Evolutionary conservation across 2,329 filamentous ascomycete species (phyloP).

Genomic region (Erysiphe pulchra): DNA sequence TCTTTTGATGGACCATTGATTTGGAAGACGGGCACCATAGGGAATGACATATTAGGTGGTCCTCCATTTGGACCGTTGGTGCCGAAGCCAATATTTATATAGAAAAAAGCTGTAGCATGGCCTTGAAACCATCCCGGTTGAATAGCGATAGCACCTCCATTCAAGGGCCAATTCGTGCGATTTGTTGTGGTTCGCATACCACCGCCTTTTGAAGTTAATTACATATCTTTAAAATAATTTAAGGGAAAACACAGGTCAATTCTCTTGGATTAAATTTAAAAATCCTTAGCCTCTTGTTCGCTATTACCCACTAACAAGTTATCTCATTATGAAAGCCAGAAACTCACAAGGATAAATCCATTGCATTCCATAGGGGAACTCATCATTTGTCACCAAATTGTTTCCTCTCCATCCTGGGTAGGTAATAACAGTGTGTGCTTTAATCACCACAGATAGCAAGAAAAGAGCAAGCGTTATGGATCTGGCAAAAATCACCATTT

Average conservation of each 20-base stretch:
- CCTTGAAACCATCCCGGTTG: constrained; percentile 95
- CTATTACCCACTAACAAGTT: no score
- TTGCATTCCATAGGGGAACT: constrained; percentile 15
- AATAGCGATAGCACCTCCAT: constrained; percentile 64
- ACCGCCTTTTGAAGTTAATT: constrained; percentile 33
- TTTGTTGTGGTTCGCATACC: constrained; percentile 56
- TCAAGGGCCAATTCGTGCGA: constrained; percentile 75
- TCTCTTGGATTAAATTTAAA: background rate
- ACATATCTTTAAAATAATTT: background rate
- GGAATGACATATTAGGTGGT: constrained; percentile 66
- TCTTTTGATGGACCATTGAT: constrained; percentile 58
- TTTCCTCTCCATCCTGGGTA: constrained; percentile 18
- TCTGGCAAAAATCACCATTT: no score
- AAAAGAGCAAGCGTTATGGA: background rate
- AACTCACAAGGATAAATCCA: constrained; percentile 17
- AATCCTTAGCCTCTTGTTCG: no score
- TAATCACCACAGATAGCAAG: constrained; percentile 6
- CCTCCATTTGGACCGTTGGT: constrained; percentile 35
- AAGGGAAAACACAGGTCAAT: background rate
- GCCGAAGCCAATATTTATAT: constrained; percentile 76
- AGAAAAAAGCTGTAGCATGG: constrained; percentile 57
- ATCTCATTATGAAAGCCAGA: no score
- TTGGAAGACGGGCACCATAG: constrained; percentile 59
- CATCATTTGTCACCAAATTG: constrained; percentile 15
- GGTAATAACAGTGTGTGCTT: constrained; percentile 17